Conservation (phyloP, 371 early-diverging fungal species). For the Rhizomucor pusillus region DNA sequence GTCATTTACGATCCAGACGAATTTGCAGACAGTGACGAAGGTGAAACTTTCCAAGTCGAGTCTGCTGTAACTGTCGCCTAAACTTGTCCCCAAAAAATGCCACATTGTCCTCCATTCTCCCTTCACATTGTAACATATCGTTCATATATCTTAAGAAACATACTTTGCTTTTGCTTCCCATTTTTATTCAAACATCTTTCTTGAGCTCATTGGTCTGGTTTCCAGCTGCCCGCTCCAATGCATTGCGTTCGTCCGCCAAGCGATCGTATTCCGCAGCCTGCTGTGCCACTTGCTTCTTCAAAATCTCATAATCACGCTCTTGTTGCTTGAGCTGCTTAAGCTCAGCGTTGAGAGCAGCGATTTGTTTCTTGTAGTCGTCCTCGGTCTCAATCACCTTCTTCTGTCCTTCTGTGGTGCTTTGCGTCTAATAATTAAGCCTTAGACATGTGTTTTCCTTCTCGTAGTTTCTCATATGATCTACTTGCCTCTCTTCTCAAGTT, state of each 20-base stretch:
- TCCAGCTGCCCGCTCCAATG: constrained; percentile 42
- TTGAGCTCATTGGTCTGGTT: constrained; percentile 15
- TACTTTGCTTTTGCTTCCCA: background rate
- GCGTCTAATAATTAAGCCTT: constrained; percentile 16
- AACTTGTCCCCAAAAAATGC: background rate
- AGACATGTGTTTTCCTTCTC: background rate
- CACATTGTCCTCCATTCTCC: constrained; percentile 6
- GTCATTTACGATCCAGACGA: constrained; percentile 83
- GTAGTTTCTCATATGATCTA: background rate
- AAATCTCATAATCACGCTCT: constrained; percentile 62
- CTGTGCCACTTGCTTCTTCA: constrained; percentile 77
- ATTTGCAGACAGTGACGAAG: constrained; percentile 46
- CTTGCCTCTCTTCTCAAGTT: constrained; percentile 51
- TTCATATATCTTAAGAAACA: background rate
- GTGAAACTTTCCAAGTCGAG: constrained; percentile 41
- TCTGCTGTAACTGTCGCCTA: constrained; percentile 31
- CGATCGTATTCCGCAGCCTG: constrained; percentile 74
- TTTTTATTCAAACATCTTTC: constrained; percentile 20
- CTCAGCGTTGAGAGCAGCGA: constrained; percentile 35
- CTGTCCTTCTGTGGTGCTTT: constrained; percentile 20
- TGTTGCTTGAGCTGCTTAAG: constrained; percentile 52
- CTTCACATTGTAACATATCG: background rate
- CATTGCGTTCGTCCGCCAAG: constrained; percentile 67
- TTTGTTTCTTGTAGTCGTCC: constrained; percentile 27
- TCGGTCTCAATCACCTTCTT: constrained; percentile 33